These are phyloP conservation scores for Amyloporia xantha DNA, from an alignment of 768 basidiomycete genomes.

Conservation along the genomic window DNA sequence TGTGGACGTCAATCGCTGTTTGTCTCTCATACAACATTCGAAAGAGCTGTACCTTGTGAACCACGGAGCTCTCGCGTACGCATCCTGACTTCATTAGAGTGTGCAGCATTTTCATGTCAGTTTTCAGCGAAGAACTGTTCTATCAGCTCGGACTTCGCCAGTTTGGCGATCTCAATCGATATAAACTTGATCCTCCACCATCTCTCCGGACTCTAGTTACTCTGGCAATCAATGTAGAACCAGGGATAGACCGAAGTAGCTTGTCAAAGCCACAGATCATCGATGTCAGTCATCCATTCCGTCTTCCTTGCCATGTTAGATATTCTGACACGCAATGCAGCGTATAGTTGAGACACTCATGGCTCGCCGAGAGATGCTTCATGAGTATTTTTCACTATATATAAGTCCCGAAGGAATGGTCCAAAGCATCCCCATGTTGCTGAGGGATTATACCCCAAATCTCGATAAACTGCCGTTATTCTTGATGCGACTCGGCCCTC, in stretches of 20 bases:
- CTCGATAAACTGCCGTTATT: slow-evolving; percentile 86
- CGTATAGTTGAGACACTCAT: slow-evolving; percentile 57
- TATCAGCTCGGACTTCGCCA: slow-evolving; percentile 91
- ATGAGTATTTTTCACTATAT: slow-evolving; percentile 82
- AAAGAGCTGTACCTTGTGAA: slow-evolving; percentile 90
- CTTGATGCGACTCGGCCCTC: slow-evolving; percentile 87
- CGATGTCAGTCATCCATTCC: slow-evolving; percentile 42
- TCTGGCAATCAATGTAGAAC: slow-evolving; percentile 73
- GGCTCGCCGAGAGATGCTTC: slow-evolving; percentile 70
- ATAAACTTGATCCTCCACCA: slow-evolving; percentile 82
- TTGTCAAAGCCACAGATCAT: slow-evolving; percentile 59
- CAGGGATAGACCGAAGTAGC: slow-evolving; percentile 41
- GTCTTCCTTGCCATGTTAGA: not conserved
- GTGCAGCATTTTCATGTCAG: not conserved
- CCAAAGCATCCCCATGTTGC: slow-evolving; percentile 73
- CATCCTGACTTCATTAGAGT: not conserved
- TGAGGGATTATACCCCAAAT: slow-evolving; percentile 86
- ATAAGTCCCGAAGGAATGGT: slow-evolving; percentile 64
- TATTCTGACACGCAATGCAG: slow-evolving; percentile 29
- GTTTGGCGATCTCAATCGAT: slow-evolving; percentile 73
- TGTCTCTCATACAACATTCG: slow-evolving; percentile 80
- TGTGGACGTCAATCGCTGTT: slow-evolving; percentile 64
- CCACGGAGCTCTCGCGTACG: slow-evolving; percentile 73
- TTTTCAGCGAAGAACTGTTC: slow-evolving; percentile 82
- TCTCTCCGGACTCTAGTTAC: slow-evolving; percentile 60